phyloP scores from a whole-genome alignment of 2,329 filamentous ascomycete genomes.

The Aspergillus fischeri region DNA sequence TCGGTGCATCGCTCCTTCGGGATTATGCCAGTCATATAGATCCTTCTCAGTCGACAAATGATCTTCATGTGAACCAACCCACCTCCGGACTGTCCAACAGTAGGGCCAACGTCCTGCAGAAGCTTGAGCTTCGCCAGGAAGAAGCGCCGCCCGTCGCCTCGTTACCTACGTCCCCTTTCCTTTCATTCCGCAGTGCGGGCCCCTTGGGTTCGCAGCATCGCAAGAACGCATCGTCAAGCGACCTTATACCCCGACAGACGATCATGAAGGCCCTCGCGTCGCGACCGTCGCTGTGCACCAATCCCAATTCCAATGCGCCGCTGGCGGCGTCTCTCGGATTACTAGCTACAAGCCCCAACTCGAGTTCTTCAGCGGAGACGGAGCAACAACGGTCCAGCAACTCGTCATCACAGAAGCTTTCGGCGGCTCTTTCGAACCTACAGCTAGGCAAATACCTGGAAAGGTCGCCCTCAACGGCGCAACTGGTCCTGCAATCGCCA shows the following conservation, averaged over 20 bases:
- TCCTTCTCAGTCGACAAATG: conserved; percentile 36
- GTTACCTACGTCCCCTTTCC: conserved; percentile 28
- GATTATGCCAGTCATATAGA: conserved; percentile 44
- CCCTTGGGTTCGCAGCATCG: conserved; percentile 38
- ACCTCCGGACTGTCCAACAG: conserved; percentile 15
- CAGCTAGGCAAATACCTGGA: conserved; percentile 43
- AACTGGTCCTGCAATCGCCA: conserved; percentile 75
- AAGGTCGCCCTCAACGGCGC: conserved; percentile 39
- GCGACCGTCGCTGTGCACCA: conserved; percentile 50
- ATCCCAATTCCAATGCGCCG: conserved; percentile 52
- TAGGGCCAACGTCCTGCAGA: conserved; percentile 16
- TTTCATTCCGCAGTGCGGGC: conserved; percentile 33
- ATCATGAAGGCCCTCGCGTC: conserved; percentile 78
- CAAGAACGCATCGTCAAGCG: conserved; percentile 55
- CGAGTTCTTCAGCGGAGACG: conserved; percentile 22
- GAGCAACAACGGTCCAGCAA: conserved; percentile 41
- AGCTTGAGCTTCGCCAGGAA: conserved; percentile 20
- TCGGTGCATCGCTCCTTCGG: conserved; percentile 39
- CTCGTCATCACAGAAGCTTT: conserved; percentile 57
- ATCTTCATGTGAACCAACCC: conserved; percentile 24
- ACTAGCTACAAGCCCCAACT: conserved; percentile 40
- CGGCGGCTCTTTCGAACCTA: conserved; percentile 53
- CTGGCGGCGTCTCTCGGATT: conserved; percentile 62
- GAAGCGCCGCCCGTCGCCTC: conserved; percentile 21
- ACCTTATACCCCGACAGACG: conserved; percentile 71